These are phyloP conservation scores for Saposhnikovia divaricata DNA, from an alignment of 129 eudicot species.

Conservation along the genomic window DNA sequence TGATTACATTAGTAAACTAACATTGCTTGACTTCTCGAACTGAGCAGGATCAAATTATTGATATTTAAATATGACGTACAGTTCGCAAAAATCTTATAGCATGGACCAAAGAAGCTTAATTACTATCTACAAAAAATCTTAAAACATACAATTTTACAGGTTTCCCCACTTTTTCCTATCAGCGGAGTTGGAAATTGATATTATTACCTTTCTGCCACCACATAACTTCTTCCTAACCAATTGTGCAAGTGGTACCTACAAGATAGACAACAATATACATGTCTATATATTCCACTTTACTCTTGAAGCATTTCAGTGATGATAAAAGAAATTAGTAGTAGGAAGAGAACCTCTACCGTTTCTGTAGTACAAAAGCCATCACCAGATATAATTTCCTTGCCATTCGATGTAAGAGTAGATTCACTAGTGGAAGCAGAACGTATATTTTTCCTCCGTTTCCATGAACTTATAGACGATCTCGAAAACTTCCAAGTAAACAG, in stretches of 20 bases:
- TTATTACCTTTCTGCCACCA: conserved; percentile 53
- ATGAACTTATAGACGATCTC: conserved; percentile 15
- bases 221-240: conserved; percentile 38
- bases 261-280: not conserved
- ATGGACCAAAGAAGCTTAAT: not conserved
- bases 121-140: not conserved
- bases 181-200: not conserved
- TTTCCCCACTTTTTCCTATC: not conserved
- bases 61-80: not conserved
- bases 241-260: conserved; percentile 18
- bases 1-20: not conserved
- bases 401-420: not conserved
- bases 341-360: conserved; percentile 6
- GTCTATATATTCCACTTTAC: not conserved
- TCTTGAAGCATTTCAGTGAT: not conserved
- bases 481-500: conserved; percentile 45
- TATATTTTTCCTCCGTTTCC: not conserved
- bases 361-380: not conserved
- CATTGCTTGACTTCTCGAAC: not conserved
- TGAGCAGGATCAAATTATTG: not conserved
- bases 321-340: not conserved
- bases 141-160: not conserved
- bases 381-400: not conserved
- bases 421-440: conserved; percentile 13
- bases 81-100: not conserved